Base-by-base conservation (phyloP, 2,329 filamentous ascomycete genomes). In the Fusarium newnesense region DNA sequence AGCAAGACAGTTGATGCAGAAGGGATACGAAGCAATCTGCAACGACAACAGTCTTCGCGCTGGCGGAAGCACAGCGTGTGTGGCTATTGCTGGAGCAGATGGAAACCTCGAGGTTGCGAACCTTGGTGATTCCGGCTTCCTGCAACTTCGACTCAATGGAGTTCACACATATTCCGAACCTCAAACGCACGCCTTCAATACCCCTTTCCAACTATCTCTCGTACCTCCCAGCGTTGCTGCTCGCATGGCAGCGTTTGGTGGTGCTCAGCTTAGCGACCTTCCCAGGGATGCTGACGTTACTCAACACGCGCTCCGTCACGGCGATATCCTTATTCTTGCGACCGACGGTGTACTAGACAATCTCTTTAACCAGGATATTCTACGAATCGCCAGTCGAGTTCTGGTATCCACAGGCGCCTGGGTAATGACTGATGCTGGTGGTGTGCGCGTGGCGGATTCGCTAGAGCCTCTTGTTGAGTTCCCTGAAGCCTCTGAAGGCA, bases 321-420 rank as follows among this genome's bases (percentile, higher is more conserved):
- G 96, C 26, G 96, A 99, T 80, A 92, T 99, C 4, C 85, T 98
- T n/a, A 84, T 99, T 24, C 93, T 99, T 75, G 96, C 95, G 4
- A 97, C 95, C 2, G 96, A 99, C 81, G 96, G 96, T 8, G 93
- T 98, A 9, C 96, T 96, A 89, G 96, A 99, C 81, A 99, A 99
- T 77, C 87, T 99, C 37, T 96, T 94, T 79, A 93, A 95, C 77
- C 93, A 97, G 79, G 95, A 99, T 75, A 92, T 97, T 36, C 87
- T 99, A 18, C 90, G 91, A 67, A 90, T 97, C 59, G 91, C 96
- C 32, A 96, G 92, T 74, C 87, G 88, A 54, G 86, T 91, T 34
- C 97, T 99, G 94, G 86, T 91, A 39, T 85, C 87, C 19, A 85
- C 87, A 8, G 92, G 92, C 7, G 95, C 94, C 1, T 98, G 95